Conservation (phyloP, 768 basidiomycete genomes). For the Hebeloma cylindrosporum region DNA sequence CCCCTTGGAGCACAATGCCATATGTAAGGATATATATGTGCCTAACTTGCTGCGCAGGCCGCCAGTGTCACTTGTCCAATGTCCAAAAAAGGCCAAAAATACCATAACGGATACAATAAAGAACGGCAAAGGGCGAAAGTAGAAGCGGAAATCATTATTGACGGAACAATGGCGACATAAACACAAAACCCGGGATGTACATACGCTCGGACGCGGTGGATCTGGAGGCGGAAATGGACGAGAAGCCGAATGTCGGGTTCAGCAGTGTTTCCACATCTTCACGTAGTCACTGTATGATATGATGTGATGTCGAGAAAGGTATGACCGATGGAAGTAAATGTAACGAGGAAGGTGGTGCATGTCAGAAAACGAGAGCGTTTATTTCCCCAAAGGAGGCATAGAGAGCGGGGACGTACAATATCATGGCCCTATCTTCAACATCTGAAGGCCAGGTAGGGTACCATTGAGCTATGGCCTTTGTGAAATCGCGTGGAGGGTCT, state of each 20-base stretch:
- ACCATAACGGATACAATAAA: not conserved
- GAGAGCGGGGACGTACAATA: constrained; percentile 49
- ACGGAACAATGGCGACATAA: too few relatives aligned
- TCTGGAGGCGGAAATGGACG: not conserved
- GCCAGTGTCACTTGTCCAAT: too few relatives aligned
- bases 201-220: not conserved
- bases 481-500: constrained; percentile 70
- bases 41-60: too few relatives aligned
- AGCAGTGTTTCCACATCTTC: constrained; percentile 59
- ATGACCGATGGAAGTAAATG: not conserved
- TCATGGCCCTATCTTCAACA: constrained; percentile 62
- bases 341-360: not conserved
- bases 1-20: too few relatives aligned
- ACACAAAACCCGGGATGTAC: not conserved
- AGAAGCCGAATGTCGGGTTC: constrained; percentile 4
- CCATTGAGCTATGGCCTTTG: constrained; percentile 59
- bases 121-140: not conserved
- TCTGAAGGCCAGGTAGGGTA: constrained; percentile 70
- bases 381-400: constrained; percentile 5
- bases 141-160: too few relatives aligned
- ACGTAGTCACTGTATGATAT: constrained; percentile 46
- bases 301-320: not conserved
- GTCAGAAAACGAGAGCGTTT: constrained; percentile 4
- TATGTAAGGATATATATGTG: too few relatives aligned
- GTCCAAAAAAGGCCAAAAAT: too few relatives aligned